Percentiles rank a stretch among this genome's conserved stretches.
phyloP scores from a whole-genome alignment of 176 grass and related monocot species.

The Eragrostis nindensis region DNA sequence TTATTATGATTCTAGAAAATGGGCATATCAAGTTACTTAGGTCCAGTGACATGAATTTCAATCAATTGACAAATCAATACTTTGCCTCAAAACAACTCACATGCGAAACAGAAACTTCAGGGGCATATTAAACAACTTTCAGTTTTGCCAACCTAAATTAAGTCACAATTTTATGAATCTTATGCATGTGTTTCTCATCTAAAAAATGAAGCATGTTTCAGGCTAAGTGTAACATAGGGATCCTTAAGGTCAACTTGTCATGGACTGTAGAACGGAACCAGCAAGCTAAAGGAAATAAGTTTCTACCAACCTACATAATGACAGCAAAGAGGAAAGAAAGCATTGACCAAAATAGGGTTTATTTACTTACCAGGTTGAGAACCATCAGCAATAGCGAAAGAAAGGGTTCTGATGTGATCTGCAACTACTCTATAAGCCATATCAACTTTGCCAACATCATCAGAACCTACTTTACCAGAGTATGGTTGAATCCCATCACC shows the following conservation, averaged over 20 bases:
- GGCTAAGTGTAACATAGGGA: not conserved
- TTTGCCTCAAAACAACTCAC: not conserved
- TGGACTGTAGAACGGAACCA: not conserved
- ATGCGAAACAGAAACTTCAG: not conserved
- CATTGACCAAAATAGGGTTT: not conserved
- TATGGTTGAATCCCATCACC: conserved; percentile 65
- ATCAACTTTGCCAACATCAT: conserved; percentile 89
- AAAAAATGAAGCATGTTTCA: not conserved
- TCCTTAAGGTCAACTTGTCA: not conserved
- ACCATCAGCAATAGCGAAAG: conserved; percentile 88
- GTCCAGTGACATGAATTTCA: not conserved
- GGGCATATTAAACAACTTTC: not conserved
- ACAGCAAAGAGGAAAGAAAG: not conserved
- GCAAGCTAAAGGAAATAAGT: not conserved
- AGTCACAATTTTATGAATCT: not conserved
- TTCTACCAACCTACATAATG: not conserved
- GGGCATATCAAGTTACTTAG: not conserved
- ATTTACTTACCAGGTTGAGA: conserved; percentile 87
- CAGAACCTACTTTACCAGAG: conserved; percentile 67
- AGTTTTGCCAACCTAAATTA: not conserved
- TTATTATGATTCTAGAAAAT: not conserved
- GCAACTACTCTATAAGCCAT: conserved; percentile 99
- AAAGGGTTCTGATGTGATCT: conserved; percentile 95
- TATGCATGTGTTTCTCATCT: not conserved
- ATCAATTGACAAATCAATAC: not conserved